Conservation (phyloP, 331 rosid genomes). For the Quercus tomentella region DNA sequence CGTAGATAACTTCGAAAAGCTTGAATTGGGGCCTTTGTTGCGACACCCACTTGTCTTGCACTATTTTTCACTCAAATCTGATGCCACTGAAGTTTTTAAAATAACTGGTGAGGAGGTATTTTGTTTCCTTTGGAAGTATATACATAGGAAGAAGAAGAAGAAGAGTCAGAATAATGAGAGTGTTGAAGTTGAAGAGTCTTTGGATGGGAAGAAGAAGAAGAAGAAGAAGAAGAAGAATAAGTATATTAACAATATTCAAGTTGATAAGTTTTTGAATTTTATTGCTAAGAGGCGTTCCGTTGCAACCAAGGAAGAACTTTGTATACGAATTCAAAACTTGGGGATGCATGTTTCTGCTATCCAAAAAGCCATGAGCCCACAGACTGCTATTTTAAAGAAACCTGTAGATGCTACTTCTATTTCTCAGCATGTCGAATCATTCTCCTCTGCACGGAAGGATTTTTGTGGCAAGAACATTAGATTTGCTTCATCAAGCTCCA, state of each 20-base stretch:
- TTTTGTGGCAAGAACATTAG: slow-evolving; percentile 70
- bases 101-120: slow-evolving; percentile 59
- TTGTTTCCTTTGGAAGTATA: slow-evolving; percentile 33
- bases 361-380: slow-evolving; percentile 40
- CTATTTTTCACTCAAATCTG: slow-evolving; percentile 52
- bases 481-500: slow-evolving; percentile 56
- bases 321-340: slow-evolving; percentile 66
- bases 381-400: slow-evolving; percentile 29
- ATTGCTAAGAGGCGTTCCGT: slow-evolving; percentile 50
- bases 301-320: slow-evolving; percentile 62
- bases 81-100: slow-evolving; percentile 47
- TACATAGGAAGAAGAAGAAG: slow-evolving; percentile 16
- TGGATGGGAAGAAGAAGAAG: slow-evolving; percentile 33
- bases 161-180: slow-evolving; percentile 1
- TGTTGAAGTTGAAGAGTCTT: slow-evolving; percentile 36
- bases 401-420: slow-evolving; percentile 40
- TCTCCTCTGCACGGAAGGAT: slow-evolving; percentile 48
- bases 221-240: slow-evolving; percentile 16
- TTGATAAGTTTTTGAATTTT: slow-evolving; percentile 66
- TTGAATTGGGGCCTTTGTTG: slow-evolving; percentile 84
- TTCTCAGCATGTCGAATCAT: slow-evolving; percentile 69
- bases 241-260: background rate
- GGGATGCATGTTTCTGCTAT: slow-evolving; percentile 57
- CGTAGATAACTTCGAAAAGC: slow-evolving; percentile 55
- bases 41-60: slow-evolving; percentile 70